Evolutionary conservation across 192 early-diverging fungal species (phyloP).

Genomic region (Backusella luteola): DNA sequence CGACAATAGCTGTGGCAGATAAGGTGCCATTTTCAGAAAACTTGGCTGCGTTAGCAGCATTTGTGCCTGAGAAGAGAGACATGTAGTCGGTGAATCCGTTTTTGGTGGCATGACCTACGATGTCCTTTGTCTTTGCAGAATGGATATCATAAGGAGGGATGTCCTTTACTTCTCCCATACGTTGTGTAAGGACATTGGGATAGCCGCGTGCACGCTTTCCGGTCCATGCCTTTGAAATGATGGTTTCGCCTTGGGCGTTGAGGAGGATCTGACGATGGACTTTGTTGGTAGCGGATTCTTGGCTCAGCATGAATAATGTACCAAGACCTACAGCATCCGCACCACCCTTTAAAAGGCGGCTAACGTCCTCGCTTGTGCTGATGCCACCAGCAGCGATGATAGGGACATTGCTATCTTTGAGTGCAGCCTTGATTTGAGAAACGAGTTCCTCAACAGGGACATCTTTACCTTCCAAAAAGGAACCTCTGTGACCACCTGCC

Average conservation of each 20-base stretch:
- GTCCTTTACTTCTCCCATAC: neutral
- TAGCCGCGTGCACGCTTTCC: slow-evolving; percentile 27
- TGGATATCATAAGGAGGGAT: slow-evolving; percentile 29
- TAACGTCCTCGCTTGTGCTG: neutral
- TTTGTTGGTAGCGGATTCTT: slow-evolving; percentile 4
- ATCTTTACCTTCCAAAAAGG: slow-evolving; percentile 9
- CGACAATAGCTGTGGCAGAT: slow-evolving; percentile 15
- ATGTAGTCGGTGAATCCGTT: slow-evolving; percentile 8
- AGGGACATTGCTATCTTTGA: neutral
- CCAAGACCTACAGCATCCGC: slow-evolving; percentile 26
- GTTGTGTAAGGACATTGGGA: slow-evolving; percentile 18
- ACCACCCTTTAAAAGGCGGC: neutral
- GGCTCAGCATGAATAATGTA: slow-evolving; percentile 31
- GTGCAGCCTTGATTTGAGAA: neutral
- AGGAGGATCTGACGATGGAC: slow-evolving; percentile 15
- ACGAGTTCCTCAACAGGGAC: neutral
- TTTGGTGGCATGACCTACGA: slow-evolving; percentile 18
- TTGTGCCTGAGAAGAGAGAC: slow-evolving; percentile 15
- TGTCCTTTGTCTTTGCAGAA: slow-evolving; percentile 25
- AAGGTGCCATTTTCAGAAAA: slow-evolving; percentile 29
- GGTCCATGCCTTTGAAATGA: slow-evolving; percentile 20
- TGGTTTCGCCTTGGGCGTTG: neutral
- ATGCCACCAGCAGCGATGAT: slow-evolving; percentile 34
- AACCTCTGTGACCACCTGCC: slow-evolving; percentile 34
- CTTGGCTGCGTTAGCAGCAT: neutral